Evolutionary conservation across 768 basidiomycete genomes (phyloP).

Genomic region (Trametes gibbosa): DNA sequence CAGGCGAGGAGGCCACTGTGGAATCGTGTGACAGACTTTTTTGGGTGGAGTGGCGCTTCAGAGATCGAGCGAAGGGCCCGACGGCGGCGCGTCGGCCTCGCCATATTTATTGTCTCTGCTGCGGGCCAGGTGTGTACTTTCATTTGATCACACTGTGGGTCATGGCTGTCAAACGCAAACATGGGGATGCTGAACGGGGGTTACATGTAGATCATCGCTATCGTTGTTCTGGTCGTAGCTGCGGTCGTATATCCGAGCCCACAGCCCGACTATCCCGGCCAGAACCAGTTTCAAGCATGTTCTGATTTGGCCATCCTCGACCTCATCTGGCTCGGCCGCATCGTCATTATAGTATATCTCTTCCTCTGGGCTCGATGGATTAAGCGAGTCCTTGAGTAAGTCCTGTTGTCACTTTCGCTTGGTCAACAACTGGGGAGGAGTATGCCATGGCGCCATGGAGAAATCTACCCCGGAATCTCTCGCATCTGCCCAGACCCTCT

Average conservation of each 20-base stretch:
- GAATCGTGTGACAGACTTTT: not conserved
- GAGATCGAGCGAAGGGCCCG: slow-evolving; percentile 3
- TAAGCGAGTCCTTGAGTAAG: not conserved
- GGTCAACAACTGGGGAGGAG: too few relatives aligned
- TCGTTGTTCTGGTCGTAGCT: not conserved
- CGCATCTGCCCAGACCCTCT: too few relatives aligned
- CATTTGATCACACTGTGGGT: not conserved
- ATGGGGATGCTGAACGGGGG: too few relatives aligned
- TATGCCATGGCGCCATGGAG: too few relatives aligned
- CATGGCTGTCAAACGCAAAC: not conserved
- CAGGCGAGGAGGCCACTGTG: not conserved
- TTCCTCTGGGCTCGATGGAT: slow-evolving; percentile 11
- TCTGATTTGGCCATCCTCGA: slow-evolving; percentile 3
- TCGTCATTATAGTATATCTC: slow-evolving; percentile 1
- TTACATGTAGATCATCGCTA: not conserved
- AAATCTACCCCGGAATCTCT: too few relatives aligned
- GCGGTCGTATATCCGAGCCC: slow-evolving; percentile 4
- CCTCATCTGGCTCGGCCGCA: slow-evolving; percentile 12
- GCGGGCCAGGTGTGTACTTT: not conserved
- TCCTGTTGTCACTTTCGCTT: too few relatives aligned
- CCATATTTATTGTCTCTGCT: not conserved
- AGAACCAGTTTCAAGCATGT: slow-evolving; percentile 7
- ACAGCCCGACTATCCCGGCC: not conserved
- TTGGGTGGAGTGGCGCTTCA: not conserved
- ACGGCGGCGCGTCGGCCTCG: not conserved